Evolutionary conservation across 352 stramenopile genomes (phyloP), one percentile per base, ranked within the genome.

Genomic region (Phytophthora idaei): DNA sequence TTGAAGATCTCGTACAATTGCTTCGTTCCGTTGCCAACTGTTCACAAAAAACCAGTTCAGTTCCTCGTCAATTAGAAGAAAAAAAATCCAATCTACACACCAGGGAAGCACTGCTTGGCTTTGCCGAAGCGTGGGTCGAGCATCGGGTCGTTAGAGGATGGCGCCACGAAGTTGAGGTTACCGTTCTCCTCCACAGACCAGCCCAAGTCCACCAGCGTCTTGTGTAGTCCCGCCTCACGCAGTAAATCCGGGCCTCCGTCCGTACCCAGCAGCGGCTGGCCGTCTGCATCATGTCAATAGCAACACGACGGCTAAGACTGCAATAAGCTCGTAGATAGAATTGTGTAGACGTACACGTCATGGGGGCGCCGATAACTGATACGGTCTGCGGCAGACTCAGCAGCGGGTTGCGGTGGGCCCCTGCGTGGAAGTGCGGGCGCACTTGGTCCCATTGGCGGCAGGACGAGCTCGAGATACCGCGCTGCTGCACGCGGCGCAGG

Each of bases 101-200:
- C 83, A n/a, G 86, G 44, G 60, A 83, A 96, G 59, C 76, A 88
- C 64, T 92, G 78, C 73, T 93, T 94, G 47, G 87, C 87, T 29
- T 77, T 79, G 56, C 88, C 88, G 59, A 85, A 90, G 48, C 71
- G 71, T 2, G 72, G 71, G 45, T 96, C 86, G n/a, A 96, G 58
- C 29, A 80, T 62, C 0, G 88, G 85, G 62, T 96, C 88, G 17
- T 64, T 76, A 17, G 32, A 41, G 17, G 52, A 67, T 25, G 88
- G 88, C 15, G 83, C 69, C 36, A 74, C 65, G 44, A 94, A 94
- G 29, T 76, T 49, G 36, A 96, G 71, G 73, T 96, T 94, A 34
- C 88, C 88, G 5, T 77, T 96, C 72, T 96, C 88, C 59, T 96
- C 88, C 6, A 94, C 87, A 25, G 81, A 93, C 87, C 88, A 96